Conservation (phyloP, 768 basidiomycete species). For the Macrolepiota albuminosa region DNA sequence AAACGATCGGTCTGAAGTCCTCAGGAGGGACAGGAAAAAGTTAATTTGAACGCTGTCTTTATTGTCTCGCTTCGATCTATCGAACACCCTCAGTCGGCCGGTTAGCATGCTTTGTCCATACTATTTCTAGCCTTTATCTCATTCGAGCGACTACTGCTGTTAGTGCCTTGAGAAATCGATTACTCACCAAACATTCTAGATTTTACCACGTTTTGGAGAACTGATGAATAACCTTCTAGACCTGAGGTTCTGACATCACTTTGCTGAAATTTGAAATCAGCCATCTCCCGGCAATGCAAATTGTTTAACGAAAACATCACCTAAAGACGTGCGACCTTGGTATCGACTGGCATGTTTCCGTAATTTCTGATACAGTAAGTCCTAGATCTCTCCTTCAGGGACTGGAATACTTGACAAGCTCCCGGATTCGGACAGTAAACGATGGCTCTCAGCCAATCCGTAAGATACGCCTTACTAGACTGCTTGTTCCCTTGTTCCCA, state of each 20-base stretch:
- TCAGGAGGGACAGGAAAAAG: background rate
- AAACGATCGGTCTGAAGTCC: background rate
- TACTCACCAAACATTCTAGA: background rate
- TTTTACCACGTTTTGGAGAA: background rate
- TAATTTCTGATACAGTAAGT: too few species aligned
- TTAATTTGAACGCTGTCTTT: background rate
- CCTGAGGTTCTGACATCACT: background rate
- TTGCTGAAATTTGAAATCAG: background rate
- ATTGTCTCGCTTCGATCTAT: background rate
- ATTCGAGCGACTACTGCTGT: background rate
- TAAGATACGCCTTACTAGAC: background rate
- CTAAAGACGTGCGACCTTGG: background rate
- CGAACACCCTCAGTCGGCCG: background rate
- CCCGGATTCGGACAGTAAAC: background rate
- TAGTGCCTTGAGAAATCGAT: background rate
- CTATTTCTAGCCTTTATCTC: background rate
- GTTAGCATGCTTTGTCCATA: background rate
- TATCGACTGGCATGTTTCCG: background rate
- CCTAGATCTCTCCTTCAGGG: background rate
- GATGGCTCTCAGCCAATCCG: background rate
- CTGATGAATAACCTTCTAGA: background rate
- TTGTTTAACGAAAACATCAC: background rate
- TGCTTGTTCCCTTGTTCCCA: background rate
- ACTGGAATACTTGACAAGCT: background rate
- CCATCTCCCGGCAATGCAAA: background rate